Conservation (phyloP, 768 basidiomycete species). For the Brasilioporus rufonigricans region DNA sequence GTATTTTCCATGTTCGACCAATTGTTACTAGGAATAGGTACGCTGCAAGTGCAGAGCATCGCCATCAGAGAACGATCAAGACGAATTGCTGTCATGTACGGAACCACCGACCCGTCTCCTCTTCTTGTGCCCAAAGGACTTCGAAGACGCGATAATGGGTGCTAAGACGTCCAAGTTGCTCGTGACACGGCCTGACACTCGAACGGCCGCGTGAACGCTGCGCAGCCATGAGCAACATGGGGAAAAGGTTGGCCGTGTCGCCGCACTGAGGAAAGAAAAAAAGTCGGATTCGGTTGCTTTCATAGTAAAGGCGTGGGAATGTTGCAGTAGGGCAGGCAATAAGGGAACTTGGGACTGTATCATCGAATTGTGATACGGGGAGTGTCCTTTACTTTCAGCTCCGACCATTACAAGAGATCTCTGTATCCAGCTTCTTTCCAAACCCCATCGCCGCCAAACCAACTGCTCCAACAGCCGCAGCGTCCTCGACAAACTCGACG, state of each 20-base stretch:
- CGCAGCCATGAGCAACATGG: slow-evolving; percentile 88
- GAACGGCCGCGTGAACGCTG: slow-evolving; percentile 64
- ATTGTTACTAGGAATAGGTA: no score
- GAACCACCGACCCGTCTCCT: slow-evolving; percentile 80
- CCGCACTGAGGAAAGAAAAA: slow-evolving; percentile 59
- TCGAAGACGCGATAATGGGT: slow-evolving; percentile 62
- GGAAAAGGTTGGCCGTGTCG: slow-evolving; percentile 79
- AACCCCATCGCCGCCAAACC: slow-evolving; percentile 41
- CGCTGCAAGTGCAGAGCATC: background rate
- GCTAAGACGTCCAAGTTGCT: slow-evolving; percentile 75
- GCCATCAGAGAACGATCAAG: background rate
- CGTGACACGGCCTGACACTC: slow-evolving; percentile 89
- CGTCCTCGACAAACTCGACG: slow-evolving; percentile 68
- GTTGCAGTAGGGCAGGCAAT: slow-evolving; percentile 20
- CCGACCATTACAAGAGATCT: background rate
- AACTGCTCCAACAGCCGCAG: slow-evolving; percentile 60
- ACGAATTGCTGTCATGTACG: slow-evolving; percentile 32
- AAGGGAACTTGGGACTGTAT: background rate
- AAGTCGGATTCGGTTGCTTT: background rate
- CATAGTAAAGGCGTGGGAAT: slow-evolving; percentile 14
- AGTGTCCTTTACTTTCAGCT: no score
- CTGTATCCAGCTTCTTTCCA: no score
- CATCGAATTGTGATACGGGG: no score
- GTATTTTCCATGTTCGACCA: no score
- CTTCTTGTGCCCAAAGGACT: slow-evolving; percentile 34